phyloP scores from a whole-genome alignment of 2,329 filamentous ascomycete genomes.

The Colletotrichum liaoningense region DNA sequence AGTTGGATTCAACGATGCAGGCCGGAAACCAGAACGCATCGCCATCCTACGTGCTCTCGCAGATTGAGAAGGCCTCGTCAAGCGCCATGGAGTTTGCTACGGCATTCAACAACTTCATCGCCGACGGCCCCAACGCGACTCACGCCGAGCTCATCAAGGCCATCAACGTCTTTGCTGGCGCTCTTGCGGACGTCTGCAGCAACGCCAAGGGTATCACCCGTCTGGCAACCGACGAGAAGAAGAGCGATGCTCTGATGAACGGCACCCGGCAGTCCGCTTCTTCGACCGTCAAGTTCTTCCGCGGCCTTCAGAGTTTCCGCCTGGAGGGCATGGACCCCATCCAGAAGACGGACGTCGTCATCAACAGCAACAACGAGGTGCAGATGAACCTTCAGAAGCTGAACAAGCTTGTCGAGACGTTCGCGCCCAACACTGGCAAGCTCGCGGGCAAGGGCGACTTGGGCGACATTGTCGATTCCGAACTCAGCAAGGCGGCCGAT shows the following conservation, averaged over 20 bases:
- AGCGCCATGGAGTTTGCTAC: slow-evolving; percentile 98
- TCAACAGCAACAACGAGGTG: slow-evolving; percentile 97
- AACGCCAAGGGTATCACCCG: slow-evolving; percentile 96
- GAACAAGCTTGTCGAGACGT: slow-evolving; percentile 91
- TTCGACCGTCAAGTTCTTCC: slow-evolving; percentile 94
- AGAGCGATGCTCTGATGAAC: slow-evolving; percentile 85
- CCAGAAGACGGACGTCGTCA: slow-evolving; percentile 96
- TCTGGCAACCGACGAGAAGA: slow-evolving; percentile 95
- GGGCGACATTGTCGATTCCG: slow-evolving; percentile 90
- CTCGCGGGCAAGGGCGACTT: slow-evolving; percentile 86
- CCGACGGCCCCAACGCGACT: slow-evolving; percentile 90
- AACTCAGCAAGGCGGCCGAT: slow-evolving; percentile 92
- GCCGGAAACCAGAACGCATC: slow-evolving; percentile 98
- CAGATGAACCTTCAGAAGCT: slow-evolving; percentile 93
- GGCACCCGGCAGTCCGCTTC: slow-evolving; percentile 86
- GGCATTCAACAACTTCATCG: slow-evolving; percentile 98
- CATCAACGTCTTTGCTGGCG: slow-evolving; percentile 89
- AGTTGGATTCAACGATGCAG: slow-evolving; percentile 97
- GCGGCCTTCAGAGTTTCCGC: slow-evolving; percentile 91
- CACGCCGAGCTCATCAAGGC: slow-evolving; percentile 94
- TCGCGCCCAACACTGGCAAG: slow-evolving; percentile 88
- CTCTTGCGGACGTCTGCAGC: slow-evolving; percentile 91
- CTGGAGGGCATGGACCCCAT: slow-evolving; percentile 90
- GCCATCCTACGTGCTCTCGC: slow-evolving; percentile 92
- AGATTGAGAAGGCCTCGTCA: slow-evolving; percentile 95